Evolutionary conservation across 2,329 filamentous ascomycete genomes (phyloP).

Genomic region (Claviceps spartinae): DNA sequence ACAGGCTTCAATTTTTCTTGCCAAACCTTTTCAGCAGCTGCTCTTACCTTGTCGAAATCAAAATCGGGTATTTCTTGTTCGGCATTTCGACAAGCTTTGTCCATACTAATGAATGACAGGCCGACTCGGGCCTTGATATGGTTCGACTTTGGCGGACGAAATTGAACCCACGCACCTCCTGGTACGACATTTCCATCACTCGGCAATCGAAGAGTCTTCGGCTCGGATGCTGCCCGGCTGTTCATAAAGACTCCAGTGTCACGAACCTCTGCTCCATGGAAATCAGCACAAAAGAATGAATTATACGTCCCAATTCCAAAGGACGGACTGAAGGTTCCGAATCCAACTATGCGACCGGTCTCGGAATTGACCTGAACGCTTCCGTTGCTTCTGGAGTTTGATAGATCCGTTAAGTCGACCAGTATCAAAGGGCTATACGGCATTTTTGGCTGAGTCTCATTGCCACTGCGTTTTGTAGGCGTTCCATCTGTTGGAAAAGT

Average conservation of each 20-base stretch:
- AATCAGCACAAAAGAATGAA: slow-evolving; percentile 48
- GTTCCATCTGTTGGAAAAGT: slow-evolving; percentile 30
- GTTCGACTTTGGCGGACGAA: slow-evolving; percentile 27
- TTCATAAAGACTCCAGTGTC: slow-evolving; percentile 46
- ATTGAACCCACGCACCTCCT: slow-evolving; percentile 50
- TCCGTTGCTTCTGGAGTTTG: slow-evolving; percentile 13
- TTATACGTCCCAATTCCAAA: slow-evolving; percentile 47
- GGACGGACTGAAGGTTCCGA: slow-evolving; percentile 43
- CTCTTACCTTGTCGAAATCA: slow-evolving; percentile 44
- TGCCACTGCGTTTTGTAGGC: slow-evolving; percentile 7
- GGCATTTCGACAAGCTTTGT: slow-evolving; percentile 56
- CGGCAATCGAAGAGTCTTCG: slow-evolving; percentile 24
- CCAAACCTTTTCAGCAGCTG: slow-evolving; percentile 47
- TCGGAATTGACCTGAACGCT: slow-evolving; percentile 21
- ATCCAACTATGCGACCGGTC: slow-evolving; percentile 43
- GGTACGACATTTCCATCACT: slow-evolving; percentile 17
- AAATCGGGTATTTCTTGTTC: slow-evolving; percentile 56
- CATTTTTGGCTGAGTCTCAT: not conserved
- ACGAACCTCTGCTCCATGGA: slow-evolving; percentile 35
- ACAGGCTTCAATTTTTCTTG: slow-evolving; percentile 47
- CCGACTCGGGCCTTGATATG: slow-evolving; percentile 53
- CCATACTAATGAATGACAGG: slow-evolving; percentile 54
- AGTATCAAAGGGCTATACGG: slow-evolving; percentile 36
- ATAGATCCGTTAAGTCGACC: slow-evolving; percentile 44
- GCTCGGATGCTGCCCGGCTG: slow-evolving; percentile 31